These are phyloP conservation scores for Nannochloris sp. DNA, from an alignment of 139 green algal species.

Conservation along the genomic window DNA sequence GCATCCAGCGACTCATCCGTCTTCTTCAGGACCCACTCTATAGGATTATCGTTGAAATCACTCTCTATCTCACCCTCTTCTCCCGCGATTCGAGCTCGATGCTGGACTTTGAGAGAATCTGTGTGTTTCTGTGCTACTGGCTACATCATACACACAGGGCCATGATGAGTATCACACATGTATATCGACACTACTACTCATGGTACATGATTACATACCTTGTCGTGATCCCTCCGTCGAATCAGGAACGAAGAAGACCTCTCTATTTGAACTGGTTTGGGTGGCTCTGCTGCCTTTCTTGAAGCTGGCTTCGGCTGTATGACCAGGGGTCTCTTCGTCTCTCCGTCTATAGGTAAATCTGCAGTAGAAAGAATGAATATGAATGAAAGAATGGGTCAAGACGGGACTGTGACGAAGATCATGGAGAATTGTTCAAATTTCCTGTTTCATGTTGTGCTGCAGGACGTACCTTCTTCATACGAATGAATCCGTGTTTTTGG, in stretches of 20 bases:
- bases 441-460: too few species aligned
- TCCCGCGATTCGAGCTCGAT: background rate
- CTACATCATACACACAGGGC: background rate
- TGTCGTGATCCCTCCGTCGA: background rate
- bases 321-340: conserved; percentile 4
- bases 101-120: background rate
- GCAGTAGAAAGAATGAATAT: too few species aligned
- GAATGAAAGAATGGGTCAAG: too few species aligned
- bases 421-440: too few species aligned
- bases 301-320: conserved; percentile 5
- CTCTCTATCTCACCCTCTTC: background rate
- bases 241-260: background rate
- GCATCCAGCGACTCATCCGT: conserved; percentile 30
- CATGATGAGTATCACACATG: background rate
- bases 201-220: background rate
- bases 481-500: too few species aligned
- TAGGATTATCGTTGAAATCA: conserved; percentile 18
- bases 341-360: background rate
- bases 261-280: conserved; percentile 9
- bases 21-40: conserved; percentile 32
- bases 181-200: background rate
- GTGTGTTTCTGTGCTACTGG: background rate
- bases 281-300: conserved; percentile 9
- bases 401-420: too few species aligned
- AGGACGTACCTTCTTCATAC: too few species aligned